Conservation (phyloP, 352 stramenopile species). For the Elongisporangium undulatum region DNA sequence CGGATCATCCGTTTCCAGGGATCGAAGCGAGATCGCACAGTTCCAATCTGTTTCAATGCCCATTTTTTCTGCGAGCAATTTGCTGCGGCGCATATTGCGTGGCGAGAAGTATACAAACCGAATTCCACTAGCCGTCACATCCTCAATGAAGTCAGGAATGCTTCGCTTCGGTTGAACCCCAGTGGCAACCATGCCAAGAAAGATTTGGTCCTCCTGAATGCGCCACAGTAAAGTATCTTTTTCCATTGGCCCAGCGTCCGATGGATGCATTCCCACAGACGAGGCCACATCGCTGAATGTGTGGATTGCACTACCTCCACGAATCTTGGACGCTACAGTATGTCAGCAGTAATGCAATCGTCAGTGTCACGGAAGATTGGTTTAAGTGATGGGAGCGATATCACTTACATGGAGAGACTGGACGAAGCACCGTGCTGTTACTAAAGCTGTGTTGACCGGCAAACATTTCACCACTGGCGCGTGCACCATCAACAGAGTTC, state of each 20-base stretch:
- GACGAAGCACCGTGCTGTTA: no score
- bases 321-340: slow-evolving; percentile 7
- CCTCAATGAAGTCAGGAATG: slow-evolving; percentile 94
- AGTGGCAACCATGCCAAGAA: slow-evolving; percentile 95
- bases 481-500: slow-evolving; percentile 14
- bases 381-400: no score
- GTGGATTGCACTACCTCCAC: slow-evolving; percentile 7
- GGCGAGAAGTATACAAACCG: slow-evolving; percentile 99
- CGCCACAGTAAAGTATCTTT: slow-evolving; percentile 67
- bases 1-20: slow-evolving; percentile 87
- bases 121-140: slow-evolving; percentile 93
- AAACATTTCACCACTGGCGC: no score
- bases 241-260: slow-evolving; percentile 44
- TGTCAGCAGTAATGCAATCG: no score
- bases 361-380: no score
- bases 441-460: no score
- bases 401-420: no score
- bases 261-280: slow-evolving; percentile 40
- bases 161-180: slow-evolving; percentile 93
- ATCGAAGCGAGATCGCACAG: slow-evolving; percentile 95
- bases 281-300: slow-evolving; percentile 50
- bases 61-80: slow-evolving; percentile 97
- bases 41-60: slow-evolving; percentile 99
- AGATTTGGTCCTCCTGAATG: slow-evolving; percentile 96
- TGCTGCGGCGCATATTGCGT: slow-evolving; percentile 97